phyloP scores from a whole-genome alignment of 495 filamentous ascomycete genomes.

The Aspergillus panamensis region DNA sequence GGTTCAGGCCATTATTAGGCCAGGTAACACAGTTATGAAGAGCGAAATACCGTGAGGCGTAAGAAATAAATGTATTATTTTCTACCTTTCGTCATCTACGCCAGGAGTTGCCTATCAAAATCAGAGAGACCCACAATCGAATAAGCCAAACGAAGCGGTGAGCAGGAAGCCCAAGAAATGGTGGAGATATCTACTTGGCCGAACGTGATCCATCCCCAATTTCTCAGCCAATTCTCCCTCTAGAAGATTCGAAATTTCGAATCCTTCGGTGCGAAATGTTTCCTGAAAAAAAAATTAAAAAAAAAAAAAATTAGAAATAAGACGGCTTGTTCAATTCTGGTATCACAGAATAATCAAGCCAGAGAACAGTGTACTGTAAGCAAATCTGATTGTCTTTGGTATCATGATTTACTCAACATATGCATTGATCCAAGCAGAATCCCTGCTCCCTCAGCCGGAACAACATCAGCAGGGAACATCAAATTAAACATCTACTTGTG shows the following conservation, averaged over 20 bases:
- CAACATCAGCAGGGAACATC: neutral
- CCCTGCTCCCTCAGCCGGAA: neutral
- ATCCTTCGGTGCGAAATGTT: neutral
- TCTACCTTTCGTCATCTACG: too few relatives aligned
- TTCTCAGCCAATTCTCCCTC: neutral
- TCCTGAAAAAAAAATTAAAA: too few relatives aligned
- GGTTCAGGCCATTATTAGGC: neutral
- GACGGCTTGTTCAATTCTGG: too few relatives aligned
- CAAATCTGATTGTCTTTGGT: too few relatives aligned
- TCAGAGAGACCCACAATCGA: neutral
- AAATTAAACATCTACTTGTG: neutral
- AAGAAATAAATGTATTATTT: too few relatives aligned
- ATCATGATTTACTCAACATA: neutral
- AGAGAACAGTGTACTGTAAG: too few relatives aligned
- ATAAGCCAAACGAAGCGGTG: slow-evolving; percentile 10
- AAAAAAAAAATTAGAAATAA: too few relatives aligned
- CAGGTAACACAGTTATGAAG: neutral
- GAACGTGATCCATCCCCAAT: neutral
- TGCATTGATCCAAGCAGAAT: slow-evolving; percentile 1
- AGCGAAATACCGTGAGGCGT: too few relatives aligned
- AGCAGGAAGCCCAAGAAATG: neutral
- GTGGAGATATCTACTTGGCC: neutral
- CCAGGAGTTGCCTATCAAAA: neutral
- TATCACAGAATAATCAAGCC: too few relatives aligned
- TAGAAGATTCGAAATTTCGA: neutral